Evolutionary conservation across 1,284 basidiomycete species (phyloP).

Genomic region (Megacollybia platyphylla): DNA sequence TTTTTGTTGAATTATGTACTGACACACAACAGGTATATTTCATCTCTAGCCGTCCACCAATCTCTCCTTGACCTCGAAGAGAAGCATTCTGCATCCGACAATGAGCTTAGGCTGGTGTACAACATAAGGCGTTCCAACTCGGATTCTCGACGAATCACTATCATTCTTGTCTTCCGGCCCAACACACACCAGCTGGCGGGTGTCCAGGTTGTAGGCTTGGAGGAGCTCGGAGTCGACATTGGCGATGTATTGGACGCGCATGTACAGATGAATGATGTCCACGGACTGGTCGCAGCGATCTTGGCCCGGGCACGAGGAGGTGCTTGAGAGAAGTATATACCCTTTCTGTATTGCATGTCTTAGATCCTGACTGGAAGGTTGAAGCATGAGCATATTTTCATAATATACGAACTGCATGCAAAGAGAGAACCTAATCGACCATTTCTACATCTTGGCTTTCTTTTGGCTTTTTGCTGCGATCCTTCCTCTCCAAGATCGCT

Average conservation of each 20-base stretch:
- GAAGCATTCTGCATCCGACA: constrained; percentile 50
- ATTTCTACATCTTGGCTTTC: constrained; percentile 56
- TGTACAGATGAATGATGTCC: constrained; percentile 55
- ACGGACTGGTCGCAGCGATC: constrained; percentile 57
- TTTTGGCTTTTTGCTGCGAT: constrained; percentile 47
- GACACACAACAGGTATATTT: constrained; percentile 44
- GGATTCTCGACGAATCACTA: constrained; percentile 16
- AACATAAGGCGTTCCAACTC: constrained; percentile 17
- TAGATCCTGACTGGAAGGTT: too few species aligned
- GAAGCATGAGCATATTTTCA: too few species aligned
- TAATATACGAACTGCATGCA: too few species aligned
- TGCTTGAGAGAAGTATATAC: too few species aligned
- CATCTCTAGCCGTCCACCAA: constrained; percentile 51
- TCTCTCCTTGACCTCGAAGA: constrained; percentile 48
- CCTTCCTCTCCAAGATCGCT: constrained; percentile 74
- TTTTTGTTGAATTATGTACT: neutral
- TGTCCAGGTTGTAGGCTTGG: constrained; percentile 38
- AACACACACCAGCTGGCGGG: constrained; percentile 51
- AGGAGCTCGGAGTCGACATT: constrained; percentile 37
- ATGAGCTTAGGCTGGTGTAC: constrained; percentile 66
- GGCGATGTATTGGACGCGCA: constrained; percentile 51
- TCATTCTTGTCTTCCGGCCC: constrained; percentile 54
- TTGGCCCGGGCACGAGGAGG: constrained; percentile 28
- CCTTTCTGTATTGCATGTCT: too few species aligned
- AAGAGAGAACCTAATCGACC: constrained; percentile 38